phyloP scores from a whole-genome alignment of 148 eudicot species.

The Hydrangea macrophylla region DNA sequence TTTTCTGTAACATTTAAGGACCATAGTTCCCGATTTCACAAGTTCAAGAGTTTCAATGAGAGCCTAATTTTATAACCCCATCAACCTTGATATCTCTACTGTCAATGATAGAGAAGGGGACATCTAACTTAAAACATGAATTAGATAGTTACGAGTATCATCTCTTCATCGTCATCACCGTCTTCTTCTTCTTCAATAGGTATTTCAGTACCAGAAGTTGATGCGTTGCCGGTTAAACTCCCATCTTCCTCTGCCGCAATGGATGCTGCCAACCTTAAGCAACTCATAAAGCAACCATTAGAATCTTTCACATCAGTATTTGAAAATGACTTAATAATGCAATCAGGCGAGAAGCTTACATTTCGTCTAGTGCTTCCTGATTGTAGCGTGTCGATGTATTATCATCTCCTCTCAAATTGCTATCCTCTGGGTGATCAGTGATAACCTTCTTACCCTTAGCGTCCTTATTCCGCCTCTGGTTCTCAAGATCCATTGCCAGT shows the following conservation, averaged over 20 bases:
- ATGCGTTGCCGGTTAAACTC: constrained; percentile 32
- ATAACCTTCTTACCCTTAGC: constrained; percentile 60
- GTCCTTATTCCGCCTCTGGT: constrained; percentile 52
- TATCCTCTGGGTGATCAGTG: constrained; percentile 28
- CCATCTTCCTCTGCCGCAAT: constrained; percentile 72
- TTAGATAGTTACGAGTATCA: constrained; percentile 60
- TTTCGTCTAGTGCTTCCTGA: constrained; percentile 69
- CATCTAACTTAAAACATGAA: constrained; percentile 1
- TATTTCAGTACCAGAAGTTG: constrained; percentile 40
- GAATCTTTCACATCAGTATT: background rate
- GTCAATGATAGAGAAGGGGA: background rate
- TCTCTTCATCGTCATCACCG: constrained; percentile 76
- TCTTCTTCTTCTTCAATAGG: constrained; percentile 48
- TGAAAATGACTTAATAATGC: background rate
- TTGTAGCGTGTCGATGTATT: constrained; percentile 21
- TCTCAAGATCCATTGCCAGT: constrained; percentile 60
- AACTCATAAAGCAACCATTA: constrained; percentile 21
- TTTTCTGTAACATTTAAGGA: background rate
- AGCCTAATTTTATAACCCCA: background rate
- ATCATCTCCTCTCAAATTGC: constrained; percentile 17
- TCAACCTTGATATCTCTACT: background rate
- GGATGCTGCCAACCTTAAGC: constrained; percentile 89
- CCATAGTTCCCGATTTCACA: background rate
- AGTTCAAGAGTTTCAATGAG: background rate
- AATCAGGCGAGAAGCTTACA: constrained; percentile 48